Conservation (phyloP, 2,329 filamentous ascomycete genomes). For the Didymella pinodella region DNA sequence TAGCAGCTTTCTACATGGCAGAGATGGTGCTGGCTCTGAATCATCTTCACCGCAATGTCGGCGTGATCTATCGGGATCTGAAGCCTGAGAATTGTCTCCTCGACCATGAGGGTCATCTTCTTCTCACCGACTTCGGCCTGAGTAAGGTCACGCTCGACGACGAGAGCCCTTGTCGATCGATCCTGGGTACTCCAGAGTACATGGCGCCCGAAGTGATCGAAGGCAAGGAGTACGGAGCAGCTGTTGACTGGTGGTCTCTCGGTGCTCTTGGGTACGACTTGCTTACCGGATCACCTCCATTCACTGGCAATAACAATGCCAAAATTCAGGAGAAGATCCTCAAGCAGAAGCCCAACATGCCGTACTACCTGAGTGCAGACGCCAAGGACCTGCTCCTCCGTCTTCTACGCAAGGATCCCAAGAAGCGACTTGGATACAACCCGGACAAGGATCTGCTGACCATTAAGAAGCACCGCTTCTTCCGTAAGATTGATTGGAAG, state of each 20-base stretch:
- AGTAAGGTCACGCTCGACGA: constrained; percentile 90
- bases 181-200: constrained; percentile 95
- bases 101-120: constrained; percentile 87
- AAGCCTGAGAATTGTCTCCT: constrained; percentile 98
- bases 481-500: constrained; percentile 95
- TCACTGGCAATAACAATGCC: constrained; percentile 86
- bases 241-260: constrained; percentile 98
- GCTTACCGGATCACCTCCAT: constrained; percentile 90
- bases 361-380: constrained; percentile 89
- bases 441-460: constrained; percentile 87
- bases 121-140: constrained; percentile 95
- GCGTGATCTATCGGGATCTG: constrained; percentile 94
- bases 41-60: constrained; percentile 89
- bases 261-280: constrained; percentile 92
- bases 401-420: constrained; percentile 88
- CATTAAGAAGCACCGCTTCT: constrained; percentile 94
- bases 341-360: constrained; percentile 86
- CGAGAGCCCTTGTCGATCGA: constrained; percentile 78
- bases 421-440: constrained; percentile 84
- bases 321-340: constrained; percentile 97
- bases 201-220: constrained; percentile 97
- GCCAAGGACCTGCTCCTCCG: constrained; percentile 93
- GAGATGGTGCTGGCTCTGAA: constrained; percentile 95
- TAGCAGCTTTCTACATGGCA: constrained; percentile 96
- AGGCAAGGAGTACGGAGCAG: constrained; percentile 88